These are phyloP conservation scores for Penicillium sp. DNA, from an alignment of 2,329 filamentous ascomycete species.

Conservation along the genomic window DNA sequence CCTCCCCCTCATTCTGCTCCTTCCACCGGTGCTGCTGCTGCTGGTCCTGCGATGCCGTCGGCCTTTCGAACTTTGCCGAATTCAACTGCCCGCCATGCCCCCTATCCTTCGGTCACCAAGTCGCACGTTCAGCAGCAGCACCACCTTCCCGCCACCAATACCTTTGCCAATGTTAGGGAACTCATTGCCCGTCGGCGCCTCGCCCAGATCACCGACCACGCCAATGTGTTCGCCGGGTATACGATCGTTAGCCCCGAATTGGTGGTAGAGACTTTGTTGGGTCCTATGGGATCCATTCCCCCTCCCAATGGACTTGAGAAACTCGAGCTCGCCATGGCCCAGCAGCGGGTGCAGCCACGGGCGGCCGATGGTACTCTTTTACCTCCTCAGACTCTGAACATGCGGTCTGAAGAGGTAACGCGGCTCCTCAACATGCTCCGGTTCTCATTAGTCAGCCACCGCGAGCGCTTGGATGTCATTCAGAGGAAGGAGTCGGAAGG, in stretches of 20 bases:
- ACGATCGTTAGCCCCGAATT: conserved; percentile 46
- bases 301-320: conserved; percentile 45
- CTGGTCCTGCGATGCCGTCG: conserved; percentile 44
- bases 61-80: conserved; percentile 43
- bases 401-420: conserved; percentile 46
- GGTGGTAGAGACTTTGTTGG: conserved; percentile 45
- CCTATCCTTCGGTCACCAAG: conserved; percentile 39
- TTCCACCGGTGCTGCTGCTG: conserved; percentile 36
- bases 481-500: conserved; percentile 40
- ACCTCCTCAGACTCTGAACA: conserved; percentile 43
- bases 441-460: conserved; percentile 44
- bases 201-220: conserved; percentile 47
- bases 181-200: conserved; percentile 44
- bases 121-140: conserved; percentile 32
- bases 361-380: conserved; percentile 40
- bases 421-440: conserved; percentile 46
- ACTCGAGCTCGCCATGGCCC: conserved; percentile 45
- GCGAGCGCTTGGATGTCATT: conserved; percentile 39
- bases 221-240: conserved; percentile 46
- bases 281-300: conserved; percentile 42
- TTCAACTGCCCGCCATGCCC: conserved; percentile 39
- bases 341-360: conserved; percentile 43
- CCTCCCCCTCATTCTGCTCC: conserved; percentile 33
- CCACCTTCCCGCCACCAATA: conserved; percentile 37
- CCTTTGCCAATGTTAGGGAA: conserved; percentile 43